phyloP scores from a whole-genome alignment of 2,329 filamentous ascomycete genomes.

The Elsinoe necatrix region DNA sequence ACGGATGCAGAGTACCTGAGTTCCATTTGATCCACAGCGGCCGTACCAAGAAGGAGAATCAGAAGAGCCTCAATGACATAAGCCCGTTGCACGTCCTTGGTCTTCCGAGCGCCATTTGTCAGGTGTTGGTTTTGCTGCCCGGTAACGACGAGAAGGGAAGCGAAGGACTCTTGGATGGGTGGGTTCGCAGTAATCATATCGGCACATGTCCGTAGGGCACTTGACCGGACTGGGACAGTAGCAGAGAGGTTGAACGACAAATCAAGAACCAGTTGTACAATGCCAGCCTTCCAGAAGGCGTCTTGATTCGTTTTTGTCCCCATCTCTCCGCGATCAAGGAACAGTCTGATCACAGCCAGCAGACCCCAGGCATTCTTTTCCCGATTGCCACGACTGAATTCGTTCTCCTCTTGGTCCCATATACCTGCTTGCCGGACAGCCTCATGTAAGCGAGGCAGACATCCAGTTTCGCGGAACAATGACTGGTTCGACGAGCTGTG shows the following conservation, averaged over 20 bases:
- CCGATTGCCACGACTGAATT: slow-evolving; percentile 66
- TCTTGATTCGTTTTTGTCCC: slow-evolving; percentile 76
- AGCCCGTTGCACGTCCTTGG: slow-evolving; percentile 30
- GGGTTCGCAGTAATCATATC: slow-evolving; percentile 79
- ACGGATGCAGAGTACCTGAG: slow-evolving; percentile 77
- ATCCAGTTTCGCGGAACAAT: slow-evolving; percentile 84
- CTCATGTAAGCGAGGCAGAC: slow-evolving; percentile 41
- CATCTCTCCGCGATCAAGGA: slow-evolving; percentile 70
- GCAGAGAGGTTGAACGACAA: slow-evolving; percentile 69
- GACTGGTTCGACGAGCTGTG: slow-evolving; percentile 89
- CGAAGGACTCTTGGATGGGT: slow-evolving; percentile 77
- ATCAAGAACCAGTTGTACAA: slow-evolving; percentile 70
- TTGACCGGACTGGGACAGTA: slow-evolving; percentile 69
- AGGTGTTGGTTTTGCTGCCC: slow-evolving; percentile 26
- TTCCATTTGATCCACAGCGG: slow-evolving; percentile 62
- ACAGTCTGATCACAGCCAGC: slow-evolving; percentile 75
- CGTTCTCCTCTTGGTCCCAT: slow-evolving; percentile 46
- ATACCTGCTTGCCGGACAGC: slow-evolving; percentile 47
- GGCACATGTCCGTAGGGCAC: slow-evolving; percentile 77
- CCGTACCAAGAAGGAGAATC: slow-evolving; percentile 66
- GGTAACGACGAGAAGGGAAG: slow-evolving; percentile 65
- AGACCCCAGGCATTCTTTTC: slow-evolving; percentile 91
- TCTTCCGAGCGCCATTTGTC: slow-evolving; percentile 48
- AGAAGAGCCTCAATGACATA: slow-evolving; percentile 93
- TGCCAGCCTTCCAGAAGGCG: slow-evolving; percentile 74